phyloP scores from a whole-genome alignment of 176 grass and related monocot species.

The Phyllostachys edulis region DNA sequence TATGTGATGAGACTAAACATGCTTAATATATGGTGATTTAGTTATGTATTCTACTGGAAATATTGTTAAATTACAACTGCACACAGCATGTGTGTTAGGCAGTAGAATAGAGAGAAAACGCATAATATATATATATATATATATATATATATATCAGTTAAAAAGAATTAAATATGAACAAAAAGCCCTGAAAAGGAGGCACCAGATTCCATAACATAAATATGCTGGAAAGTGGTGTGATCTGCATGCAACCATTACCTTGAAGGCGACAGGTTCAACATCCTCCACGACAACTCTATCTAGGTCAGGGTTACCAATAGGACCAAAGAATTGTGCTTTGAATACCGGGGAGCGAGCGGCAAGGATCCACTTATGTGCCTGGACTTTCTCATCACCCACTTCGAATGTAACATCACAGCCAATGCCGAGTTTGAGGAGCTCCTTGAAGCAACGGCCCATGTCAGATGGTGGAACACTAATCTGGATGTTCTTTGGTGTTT shows the following conservation, averaged over 20 bases:
- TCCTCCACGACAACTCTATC: conserved; percentile 64
- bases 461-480: conserved; percentile 62
- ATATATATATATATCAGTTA: too few relatives aligned
- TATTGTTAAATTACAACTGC: conserved; percentile 7
- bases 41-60: neutral
- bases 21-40: conserved; percentile 1
- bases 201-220: neutral
- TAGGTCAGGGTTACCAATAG: conserved; percentile 68
- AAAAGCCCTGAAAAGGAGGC: neutral
- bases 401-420: conserved; percentile 75
- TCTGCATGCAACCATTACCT: conserved; percentile 50
- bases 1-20: conserved; percentile 17
- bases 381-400: conserved; percentile 61
- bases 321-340: conserved; percentile 90
- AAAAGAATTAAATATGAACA: neutral
- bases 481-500: conserved; percentile 59
- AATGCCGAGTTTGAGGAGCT: conserved; percentile 50
- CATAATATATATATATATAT: neutral
- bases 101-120: neutral
- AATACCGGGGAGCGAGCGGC: conserved; percentile 83
- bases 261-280: conserved; percentile 81
- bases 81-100: neutral
- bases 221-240: neutral
- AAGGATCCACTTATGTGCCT: conserved; percentile 82
- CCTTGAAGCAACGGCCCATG: conserved; percentile 62